These are phyloP conservation scores for Gamsiella multidivaricata DNA, from an alignment of 192 early-diverging fungal species.

Conservation along the genomic window DNA sequence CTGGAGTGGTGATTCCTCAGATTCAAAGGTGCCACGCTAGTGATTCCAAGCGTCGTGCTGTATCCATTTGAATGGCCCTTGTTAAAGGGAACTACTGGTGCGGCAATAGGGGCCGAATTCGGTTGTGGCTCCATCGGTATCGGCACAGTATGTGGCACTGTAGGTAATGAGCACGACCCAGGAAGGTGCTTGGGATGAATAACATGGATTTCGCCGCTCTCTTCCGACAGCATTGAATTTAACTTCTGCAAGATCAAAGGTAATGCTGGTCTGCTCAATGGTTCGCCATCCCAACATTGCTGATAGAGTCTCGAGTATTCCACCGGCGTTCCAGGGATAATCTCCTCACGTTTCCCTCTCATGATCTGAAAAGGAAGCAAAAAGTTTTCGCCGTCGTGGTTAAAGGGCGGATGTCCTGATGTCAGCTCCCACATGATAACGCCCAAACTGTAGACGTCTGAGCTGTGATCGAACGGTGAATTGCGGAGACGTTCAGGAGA, in stretches of 20 bases:
- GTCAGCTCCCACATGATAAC: constrained; percentile 61
- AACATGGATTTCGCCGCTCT: not conserved
- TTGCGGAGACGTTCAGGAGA: constrained; percentile 53
- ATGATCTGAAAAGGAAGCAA: constrained; percentile 44
- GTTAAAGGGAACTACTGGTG: too few relatives aligned
- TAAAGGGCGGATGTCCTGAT: constrained; percentile 45
- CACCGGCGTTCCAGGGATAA: constrained; percentile 48
- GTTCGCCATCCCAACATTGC: constrained; percentile 57
- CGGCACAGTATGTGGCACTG: not conserved
- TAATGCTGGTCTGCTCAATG: constrained; percentile 33
- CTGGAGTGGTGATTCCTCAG: too few relatives aligned
- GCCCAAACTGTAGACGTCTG: constrained; percentile 55
- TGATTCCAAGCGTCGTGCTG: too few relatives aligned
- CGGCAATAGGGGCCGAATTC: constrained; percentile 18
- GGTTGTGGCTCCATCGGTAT: not conserved
- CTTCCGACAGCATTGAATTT: constrained; percentile 4
- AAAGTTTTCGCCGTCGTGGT: constrained; percentile 40
- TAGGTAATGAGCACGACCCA: constrained; percentile 20
- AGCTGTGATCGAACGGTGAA: constrained; percentile 37
- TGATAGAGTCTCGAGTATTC: constrained; percentile 54
- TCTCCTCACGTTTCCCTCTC: constrained; percentile 32
- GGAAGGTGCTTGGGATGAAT: not conserved
- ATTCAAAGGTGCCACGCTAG: too few relatives aligned
- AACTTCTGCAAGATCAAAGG: constrained; percentile 3
- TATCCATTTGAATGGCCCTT: too few relatives aligned